phyloP scores from a whole-genome alignment of 805 yeast species.

The Yarrowia sp. region DNA sequence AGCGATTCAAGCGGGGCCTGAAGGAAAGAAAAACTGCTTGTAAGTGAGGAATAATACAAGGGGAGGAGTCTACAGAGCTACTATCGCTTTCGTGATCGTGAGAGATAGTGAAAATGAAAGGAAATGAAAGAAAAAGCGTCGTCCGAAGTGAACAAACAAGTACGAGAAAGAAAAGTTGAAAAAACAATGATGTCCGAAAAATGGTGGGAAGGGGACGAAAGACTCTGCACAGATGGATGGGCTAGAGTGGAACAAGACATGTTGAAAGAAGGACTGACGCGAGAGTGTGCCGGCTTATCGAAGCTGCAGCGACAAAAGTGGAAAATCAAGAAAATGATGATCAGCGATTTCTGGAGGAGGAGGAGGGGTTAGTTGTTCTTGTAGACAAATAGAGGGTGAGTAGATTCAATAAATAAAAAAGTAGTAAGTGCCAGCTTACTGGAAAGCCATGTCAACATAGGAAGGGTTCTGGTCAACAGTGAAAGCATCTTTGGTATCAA shows the following conservation, averaged over 20 bases:
- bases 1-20: no score
- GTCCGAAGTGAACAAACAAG: no score
- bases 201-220: no score
- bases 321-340: background rate
- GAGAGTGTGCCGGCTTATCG: conserved; percentile 6
- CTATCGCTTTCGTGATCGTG: no score
- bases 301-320: conserved; percentile 15
- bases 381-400: conserved; percentile 15
- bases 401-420: conserved; percentile 17
- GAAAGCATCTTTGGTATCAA: conserved; percentile 15
- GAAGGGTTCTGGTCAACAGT: conserved; percentile 10
- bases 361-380: conserved; percentile 3
- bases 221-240: background rate
- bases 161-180: no score
- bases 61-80: no score
- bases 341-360: background rate
- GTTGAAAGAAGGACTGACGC: background rate
- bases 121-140: no score
- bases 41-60: no score
- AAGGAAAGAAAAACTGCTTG: no score
- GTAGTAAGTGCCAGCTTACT: conserved; percentile 21
- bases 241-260: background rate
- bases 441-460: conserved; percentile 3
- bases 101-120: no score
- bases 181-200: no score